Conservation (phyloP, 768 basidiomycete genomes). For the Trametes maxima region DNA sequence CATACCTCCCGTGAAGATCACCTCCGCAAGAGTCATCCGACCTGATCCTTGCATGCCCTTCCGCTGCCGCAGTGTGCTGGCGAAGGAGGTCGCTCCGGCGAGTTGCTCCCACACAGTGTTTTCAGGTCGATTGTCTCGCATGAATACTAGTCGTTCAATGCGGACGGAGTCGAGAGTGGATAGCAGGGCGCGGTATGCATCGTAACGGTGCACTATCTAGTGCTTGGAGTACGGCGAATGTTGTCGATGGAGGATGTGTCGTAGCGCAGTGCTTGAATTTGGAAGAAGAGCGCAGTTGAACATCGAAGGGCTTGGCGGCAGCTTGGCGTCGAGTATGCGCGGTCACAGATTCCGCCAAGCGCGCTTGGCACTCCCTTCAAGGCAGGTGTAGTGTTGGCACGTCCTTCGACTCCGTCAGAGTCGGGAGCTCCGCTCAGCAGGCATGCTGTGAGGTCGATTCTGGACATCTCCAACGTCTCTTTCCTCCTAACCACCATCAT, state of each 20-base stretch:
- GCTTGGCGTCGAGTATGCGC: background rate
- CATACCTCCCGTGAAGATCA: conserved; percentile 2
- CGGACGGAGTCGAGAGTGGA: too few species aligned
- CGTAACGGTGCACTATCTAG: too few species aligned
- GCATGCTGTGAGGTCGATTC: background rate
- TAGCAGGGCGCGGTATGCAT: too few species aligned
- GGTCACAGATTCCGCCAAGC: conserved; percentile 15
- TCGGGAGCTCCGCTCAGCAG: background rate
- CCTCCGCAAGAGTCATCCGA: background rate
- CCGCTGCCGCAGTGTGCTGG: too few species aligned
- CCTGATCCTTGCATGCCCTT: background rate
- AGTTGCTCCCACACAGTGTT: too few species aligned
- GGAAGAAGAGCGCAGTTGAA: background rate
- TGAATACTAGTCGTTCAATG: too few species aligned
- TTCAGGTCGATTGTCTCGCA: too few species aligned
- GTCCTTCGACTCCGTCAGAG: background rate
- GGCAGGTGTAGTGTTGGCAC: conserved; percentile 1
- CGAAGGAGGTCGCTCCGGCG: too few species aligned
- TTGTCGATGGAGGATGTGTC: background rate
- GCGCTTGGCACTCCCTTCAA: conserved; percentile 10
- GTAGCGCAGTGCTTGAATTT: background rate
- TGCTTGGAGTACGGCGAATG: too few species aligned
- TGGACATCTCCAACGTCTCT: too few species aligned
- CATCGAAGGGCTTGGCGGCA: background rate
- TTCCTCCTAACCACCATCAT: background rate